phyloP scores from a whole-genome alignment of 148 eudicot species.

The Camellia japonica region DNA sequence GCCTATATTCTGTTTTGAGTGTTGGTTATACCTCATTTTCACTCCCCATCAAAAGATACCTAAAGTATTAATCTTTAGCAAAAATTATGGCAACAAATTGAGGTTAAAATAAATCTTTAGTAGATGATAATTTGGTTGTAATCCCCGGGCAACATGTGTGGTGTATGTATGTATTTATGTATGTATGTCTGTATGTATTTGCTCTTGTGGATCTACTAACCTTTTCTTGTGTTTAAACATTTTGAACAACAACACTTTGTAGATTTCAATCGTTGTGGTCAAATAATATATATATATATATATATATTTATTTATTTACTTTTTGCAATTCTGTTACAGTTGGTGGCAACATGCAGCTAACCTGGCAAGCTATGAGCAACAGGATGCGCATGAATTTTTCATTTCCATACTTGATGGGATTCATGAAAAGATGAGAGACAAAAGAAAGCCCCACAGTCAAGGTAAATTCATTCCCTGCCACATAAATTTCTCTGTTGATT shows the following conservation, averaged over 20 bases:
- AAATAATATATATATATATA: background rate
- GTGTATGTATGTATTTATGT: background rate
- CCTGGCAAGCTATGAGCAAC: constrained; percentile 79
- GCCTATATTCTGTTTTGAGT: background rate
- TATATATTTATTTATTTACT: background rate
- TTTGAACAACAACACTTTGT: background rate
- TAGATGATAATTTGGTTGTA: too few species aligned
- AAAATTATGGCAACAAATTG: too few species aligned
- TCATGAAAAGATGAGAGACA: constrained; percentile 73
- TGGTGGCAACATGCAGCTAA: constrained; percentile 94
- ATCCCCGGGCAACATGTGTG: background rate
- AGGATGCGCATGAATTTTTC: constrained; percentile 88
- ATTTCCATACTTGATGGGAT: constrained; percentile 80
- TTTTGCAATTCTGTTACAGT: constrained; percentile 34
- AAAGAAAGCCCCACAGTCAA: constrained; percentile 56
- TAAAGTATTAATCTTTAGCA: too few species aligned
- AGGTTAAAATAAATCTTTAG: too few species aligned
- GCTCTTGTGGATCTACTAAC: background rate
- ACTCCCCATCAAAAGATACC: too few species aligned
- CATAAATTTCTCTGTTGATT: constrained; percentile 3
- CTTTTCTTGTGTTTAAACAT: background rate
- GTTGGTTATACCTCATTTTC: background rate
- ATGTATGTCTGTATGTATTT: background rate
- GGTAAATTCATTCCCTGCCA: constrained; percentile 33
- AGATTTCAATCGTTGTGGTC: background rate